These are phyloP conservation scores for Conoideocrella luteorostrata DNA, from an alignment of 2,329 filamentous ascomycete genomes.

Conservation along the genomic window DNA sequence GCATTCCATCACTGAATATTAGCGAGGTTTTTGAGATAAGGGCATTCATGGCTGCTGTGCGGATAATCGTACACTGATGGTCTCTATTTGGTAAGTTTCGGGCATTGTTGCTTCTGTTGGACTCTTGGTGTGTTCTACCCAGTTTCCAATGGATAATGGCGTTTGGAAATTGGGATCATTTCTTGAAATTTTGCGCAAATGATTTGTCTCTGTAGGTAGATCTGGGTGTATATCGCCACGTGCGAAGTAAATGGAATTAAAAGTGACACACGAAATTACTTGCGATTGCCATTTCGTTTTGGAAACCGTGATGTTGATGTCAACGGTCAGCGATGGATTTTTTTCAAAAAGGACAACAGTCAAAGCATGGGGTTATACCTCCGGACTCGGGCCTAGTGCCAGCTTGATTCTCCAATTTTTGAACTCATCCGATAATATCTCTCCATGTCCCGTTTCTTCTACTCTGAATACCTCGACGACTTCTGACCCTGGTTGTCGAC, in stretches of 20 bases:
- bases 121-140: neutral
- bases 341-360: no score
- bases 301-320: no score
- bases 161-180: conserved; percentile 6
- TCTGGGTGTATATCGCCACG: conserved; percentile 13
- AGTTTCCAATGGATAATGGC: conserved; percentile 6
- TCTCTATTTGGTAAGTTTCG: no score
- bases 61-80: no score
- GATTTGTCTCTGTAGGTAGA: conserved; percentile 9
- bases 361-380: no score
- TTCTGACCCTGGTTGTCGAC: conserved; percentile 54
- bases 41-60: no score
- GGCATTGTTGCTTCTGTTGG: conserved; percentile 3
- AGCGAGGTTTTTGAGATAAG: no score
- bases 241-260: conserved; percentile 8
- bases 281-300: no score
- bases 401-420: conserved; percentile 64
- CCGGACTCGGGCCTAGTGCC: conserved; percentile 25
- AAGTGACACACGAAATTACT: neutral
- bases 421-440: conserved; percentile 72
- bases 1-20: no score
- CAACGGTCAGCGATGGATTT: no score
- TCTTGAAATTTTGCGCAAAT: conserved; percentile 2
- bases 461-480: conserved; percentile 68
- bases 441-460: conserved; percentile 67